These are phyloP conservation scores for Pseudophaeomoniella oleicola DNA, from an alignment of 2,329 filamentous ascomycete species.

Conservation along the genomic window DNA sequence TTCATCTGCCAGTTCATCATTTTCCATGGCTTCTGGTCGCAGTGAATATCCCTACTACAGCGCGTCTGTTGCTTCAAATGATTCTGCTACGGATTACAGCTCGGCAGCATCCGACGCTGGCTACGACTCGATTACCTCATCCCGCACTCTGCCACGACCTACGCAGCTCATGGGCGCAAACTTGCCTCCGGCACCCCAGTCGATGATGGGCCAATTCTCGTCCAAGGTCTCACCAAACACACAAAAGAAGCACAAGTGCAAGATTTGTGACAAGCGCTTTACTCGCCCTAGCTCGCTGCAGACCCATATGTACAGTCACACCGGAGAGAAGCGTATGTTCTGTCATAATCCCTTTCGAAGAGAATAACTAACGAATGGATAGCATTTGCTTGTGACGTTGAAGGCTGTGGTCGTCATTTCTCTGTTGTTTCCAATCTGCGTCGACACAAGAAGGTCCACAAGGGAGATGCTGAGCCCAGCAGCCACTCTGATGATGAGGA, in stretches of 20 bases:
- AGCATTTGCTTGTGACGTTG: slow-evolving; percentile 91
- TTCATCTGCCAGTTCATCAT: slow-evolving; percentile 76
- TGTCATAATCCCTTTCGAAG: slow-evolving; percentile 1
- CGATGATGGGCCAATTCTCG: slow-evolving; percentile 98
- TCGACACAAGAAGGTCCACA: slow-evolving; percentile 92
- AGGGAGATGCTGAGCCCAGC: slow-evolving; percentile 31
- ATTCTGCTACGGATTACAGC: slow-evolving; percentile 79
- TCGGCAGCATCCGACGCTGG: slow-evolving; percentile 64
- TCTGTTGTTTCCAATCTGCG: slow-evolving; percentile 93
- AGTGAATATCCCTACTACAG: slow-evolving; percentile 78
- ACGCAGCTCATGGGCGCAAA: slow-evolving; percentile 47
- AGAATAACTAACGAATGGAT: slow-evolving; percentile 10
- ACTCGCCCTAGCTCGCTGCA: slow-evolving; percentile 87
- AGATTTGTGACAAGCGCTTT: slow-evolving; percentile 95
- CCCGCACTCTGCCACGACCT: slow-evolving; percentile 71
- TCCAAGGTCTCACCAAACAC: slow-evolving; percentile 91
- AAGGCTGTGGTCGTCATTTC: slow-evolving; percentile 89
- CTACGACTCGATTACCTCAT: slow-evolving; percentile 57
- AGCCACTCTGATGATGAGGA: slow-evolving; percentile 13
- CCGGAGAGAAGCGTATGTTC: slow-evolving; percentile 87
- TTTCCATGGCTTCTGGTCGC: slow-evolving; percentile 79
- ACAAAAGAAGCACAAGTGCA: slow-evolving; percentile 99
- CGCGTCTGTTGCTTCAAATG: slow-evolving; percentile 50
- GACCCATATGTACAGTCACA: slow-evolving; percentile 98
- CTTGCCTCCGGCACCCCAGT: slow-evolving; percentile 70